Base-by-base conservation (phyloP, 1,139 yeast genomes). In the Zygosaccharomyces sapae region DNA sequence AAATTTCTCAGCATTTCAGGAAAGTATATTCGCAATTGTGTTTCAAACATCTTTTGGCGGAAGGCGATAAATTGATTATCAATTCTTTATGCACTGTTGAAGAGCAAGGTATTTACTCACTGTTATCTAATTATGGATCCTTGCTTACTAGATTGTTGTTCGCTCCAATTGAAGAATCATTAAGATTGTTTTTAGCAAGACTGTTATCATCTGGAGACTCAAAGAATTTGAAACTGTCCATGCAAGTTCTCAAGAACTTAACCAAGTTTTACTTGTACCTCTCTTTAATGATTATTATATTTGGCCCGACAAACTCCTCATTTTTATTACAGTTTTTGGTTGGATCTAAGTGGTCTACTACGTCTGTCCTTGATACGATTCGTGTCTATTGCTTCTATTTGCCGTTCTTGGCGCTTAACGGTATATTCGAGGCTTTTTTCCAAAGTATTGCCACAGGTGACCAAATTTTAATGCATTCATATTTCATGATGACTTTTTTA, bases 61-160 rank as follows among this genome's bases (percentile, higher is more conserved):
- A 92, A 63, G 97, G 97, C 31, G 98, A 92, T 66, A 83, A 81
- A 57, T 68, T 92, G 37, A 71, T 92, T 31, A 81, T 89, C 27
- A 83, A 83, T 49, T 74, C 81, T 36, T 66, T 87, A 42, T 83
- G 94, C 53, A 71, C 88, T 0, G 75, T 85, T 6, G 81, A 82
- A 46, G 86, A 85, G 55, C 97, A 88, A 66, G 99, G 98, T 3
- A 81, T 86, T 12, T 92, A 87, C 59, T 86, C 97, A 0, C 73
- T 92, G 9, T 80, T 92, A 12, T 77, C 84, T 13, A 92, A 92
- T 60, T 92, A 92, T 61, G 98, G 98, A 0, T 89, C 97, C 0
- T 71, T 92, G 38, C 67, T 89, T 3, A 96, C 97, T 0, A 73
- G 99, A 49, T 66, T 92, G 41, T 68, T 89, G 9, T 87, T 92